These are phyloP conservation scores for Solanum hybrid DNA, from an alignment of 305 asterid species.

Conservation along the genomic window DNA sequence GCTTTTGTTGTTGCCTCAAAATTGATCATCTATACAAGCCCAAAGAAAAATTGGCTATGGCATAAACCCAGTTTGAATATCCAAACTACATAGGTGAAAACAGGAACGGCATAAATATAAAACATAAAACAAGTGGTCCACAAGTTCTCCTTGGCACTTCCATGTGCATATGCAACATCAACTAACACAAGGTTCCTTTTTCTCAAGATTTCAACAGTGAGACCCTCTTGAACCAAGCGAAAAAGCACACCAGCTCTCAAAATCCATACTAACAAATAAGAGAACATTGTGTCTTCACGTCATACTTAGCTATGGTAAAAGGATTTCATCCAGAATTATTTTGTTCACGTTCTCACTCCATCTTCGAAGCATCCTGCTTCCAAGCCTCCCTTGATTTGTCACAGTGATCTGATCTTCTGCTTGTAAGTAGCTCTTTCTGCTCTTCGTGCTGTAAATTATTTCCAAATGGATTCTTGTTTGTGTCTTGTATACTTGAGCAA, in stretches of 20 bases:
- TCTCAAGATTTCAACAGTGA: neutral
- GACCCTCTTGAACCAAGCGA: neutral
- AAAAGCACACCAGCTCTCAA: neutral
- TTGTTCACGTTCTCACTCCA: neutral
- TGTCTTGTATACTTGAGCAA: neutral
- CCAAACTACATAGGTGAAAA: neutral
- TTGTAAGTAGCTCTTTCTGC: neutral
- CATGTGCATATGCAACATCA: neutral
- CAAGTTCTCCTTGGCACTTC: neutral
- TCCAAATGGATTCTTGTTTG: neutral
- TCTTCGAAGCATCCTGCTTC: neutral
- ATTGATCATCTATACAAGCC: neutral
- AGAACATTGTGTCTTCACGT: neutral
- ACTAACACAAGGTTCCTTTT: neutral
- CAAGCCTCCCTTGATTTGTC: neutral
- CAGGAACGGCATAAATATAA: neutral
- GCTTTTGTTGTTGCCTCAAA: neutral
- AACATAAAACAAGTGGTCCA: neutral
- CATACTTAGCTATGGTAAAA: neutral
- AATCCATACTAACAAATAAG: neutral
- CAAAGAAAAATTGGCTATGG: neutral
- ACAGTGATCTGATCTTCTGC: neutral
- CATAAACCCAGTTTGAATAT: neutral
- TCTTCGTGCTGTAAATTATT: neutral
- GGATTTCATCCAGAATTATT: neutral